Evolutionary conservation across 1,139 yeast species (phyloP), one percentile per base, ranked within the genome.

Genomic region (Hemisphaericaspora subhashii): DNA sequence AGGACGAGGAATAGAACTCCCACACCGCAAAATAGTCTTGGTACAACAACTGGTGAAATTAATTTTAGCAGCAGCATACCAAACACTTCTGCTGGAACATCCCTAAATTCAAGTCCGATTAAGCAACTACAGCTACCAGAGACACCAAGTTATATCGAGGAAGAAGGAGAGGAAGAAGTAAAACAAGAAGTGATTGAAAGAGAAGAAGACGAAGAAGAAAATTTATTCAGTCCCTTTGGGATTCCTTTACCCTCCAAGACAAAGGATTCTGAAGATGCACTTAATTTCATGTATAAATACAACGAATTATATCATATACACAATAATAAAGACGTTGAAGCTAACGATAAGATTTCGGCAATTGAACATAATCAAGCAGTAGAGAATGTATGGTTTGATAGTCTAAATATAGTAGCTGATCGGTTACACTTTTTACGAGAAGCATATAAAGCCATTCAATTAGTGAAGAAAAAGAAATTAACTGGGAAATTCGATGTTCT

Each of bases 371-470:
- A 40, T 25, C 39, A 40, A 22, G 37, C 48, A 13, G 16, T 45
- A 2, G 57, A 54, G 18, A 36, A 48, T 16, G 51, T 51, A 21
- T 67, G 72, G 71, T 40, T 54, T 28, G 46, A 51, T 21, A 56
- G 57, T 41, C 46, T 60, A 4, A 50, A 54, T 33, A 50, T 49
- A 26, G 58, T 67, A 5, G 52, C 61, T 33, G 62, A 60, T 36
- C 45, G 66, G 36, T 47, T 68, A 17, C 58, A 55, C 41, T 52
- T 64, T 18, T 50, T 68, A 31, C 57, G 59, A 38, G 71, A 66
- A 36, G 52, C 59, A 1, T 64, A 61, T 42, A 54, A 52, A 34
- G 44, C 65, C 2, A 53, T 65, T 9, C 64, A 55, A 35, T 33
- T 46, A 10, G 43, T 59, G 33, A 58, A 62, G 39, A 55, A 51